A percentile compares a stretch with the other conserved stretches of the same genome.
Conservation (phyloP, 129 eudicot genomes). For the Gnaphalium uliginosum region DNA sequence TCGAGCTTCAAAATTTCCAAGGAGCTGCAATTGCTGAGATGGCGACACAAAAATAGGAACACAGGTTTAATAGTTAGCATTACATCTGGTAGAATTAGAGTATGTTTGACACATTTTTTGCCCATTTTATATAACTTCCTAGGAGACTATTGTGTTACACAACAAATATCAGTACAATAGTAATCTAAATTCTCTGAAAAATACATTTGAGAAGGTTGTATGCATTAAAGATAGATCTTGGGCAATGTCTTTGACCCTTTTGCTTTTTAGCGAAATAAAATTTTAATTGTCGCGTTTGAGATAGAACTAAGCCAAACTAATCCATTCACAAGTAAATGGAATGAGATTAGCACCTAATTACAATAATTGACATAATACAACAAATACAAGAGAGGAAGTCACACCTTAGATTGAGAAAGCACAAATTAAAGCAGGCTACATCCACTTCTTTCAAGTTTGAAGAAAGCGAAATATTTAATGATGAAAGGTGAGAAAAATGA, state of each 20-base stretch:
- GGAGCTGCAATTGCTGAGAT: slow-evolving; percentile 82
- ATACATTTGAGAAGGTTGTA: neutral
- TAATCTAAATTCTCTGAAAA: neutral
- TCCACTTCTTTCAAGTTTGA: slow-evolving; percentile 85
- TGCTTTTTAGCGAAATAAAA: neutral
- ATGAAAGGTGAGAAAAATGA: slow-evolving; percentile 55
- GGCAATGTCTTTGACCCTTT: neutral
- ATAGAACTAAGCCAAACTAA: neutral
- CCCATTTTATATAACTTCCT: neutral
- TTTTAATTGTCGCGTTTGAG: neutral
- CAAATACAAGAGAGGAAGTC: neutral
- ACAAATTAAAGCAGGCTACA: slow-evolving; percentile 63
- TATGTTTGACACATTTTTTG: neutral
- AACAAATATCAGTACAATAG: neutral
- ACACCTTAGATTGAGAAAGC: slow-evolving; percentile 90
- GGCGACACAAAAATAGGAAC: slow-evolving; percentile 16
- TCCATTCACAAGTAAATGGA: neutral
- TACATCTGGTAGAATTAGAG: neutral
- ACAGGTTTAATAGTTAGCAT: neutral
- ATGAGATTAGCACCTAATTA: neutral
- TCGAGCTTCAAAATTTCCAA: slow-evolving; percentile 87
- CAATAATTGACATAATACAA: neutral
- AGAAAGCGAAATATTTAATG: slow-evolving; percentile 82
- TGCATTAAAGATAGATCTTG: neutral
- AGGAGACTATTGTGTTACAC: neutral